Conservation (phyloP, 192 early-diverging fungal species). For the Backusella luteola region DNA sequence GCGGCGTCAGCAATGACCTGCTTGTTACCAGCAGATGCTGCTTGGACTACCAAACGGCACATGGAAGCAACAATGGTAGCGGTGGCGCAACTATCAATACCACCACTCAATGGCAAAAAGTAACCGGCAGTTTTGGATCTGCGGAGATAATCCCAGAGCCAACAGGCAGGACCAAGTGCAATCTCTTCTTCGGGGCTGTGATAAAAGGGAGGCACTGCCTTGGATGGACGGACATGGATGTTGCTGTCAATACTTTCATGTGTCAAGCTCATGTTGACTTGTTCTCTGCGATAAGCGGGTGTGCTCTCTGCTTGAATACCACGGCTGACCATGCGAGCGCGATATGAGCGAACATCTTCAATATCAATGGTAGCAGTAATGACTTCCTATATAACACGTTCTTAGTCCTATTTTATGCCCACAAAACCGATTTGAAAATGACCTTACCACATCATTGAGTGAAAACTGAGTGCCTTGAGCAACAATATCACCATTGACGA, state of each 20-base stretch:
- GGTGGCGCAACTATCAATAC: slow-evolving; percentile 94
- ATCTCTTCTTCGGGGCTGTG: slow-evolving; percentile 91
- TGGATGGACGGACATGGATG: slow-evolving; percentile 47
- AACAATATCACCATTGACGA: slow-evolving; percentile 85
- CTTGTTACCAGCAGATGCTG: slow-evolving; percentile 57
- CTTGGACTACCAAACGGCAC: slow-evolving; percentile 78
- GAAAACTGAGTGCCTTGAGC: slow-evolving; percentile 93
- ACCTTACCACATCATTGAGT: slow-evolving; percentile 80
- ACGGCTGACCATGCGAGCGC: slow-evolving; percentile 69
- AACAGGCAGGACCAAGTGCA: slow-evolving; percentile 92
- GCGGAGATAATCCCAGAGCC: slow-evolving; percentile 99
- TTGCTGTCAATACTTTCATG: slow-evolving; percentile 37
- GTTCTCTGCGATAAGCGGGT: slow-evolving; percentile 64
- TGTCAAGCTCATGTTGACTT: slow-evolving; percentile 57
- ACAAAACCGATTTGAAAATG: neutral
- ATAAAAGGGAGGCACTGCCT: slow-evolving; percentile 47
- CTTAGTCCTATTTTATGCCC: neutral
- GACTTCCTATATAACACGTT: slow-evolving; percentile 66
- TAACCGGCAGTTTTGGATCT: slow-evolving; percentile 86
- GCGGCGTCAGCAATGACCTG: slow-evolving; percentile 78
- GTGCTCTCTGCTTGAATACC: slow-evolving; percentile 73
- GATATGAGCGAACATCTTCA: slow-evolving; percentile 80
- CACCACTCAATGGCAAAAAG: slow-evolving; percentile 95
- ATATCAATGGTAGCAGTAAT: slow-evolving; percentile 89
- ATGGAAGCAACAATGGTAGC: slow-evolving; percentile 89